Conservation (phyloP, 2,329 filamentous ascomycete species). For the Chrysosporium keratinophilum region DNA sequence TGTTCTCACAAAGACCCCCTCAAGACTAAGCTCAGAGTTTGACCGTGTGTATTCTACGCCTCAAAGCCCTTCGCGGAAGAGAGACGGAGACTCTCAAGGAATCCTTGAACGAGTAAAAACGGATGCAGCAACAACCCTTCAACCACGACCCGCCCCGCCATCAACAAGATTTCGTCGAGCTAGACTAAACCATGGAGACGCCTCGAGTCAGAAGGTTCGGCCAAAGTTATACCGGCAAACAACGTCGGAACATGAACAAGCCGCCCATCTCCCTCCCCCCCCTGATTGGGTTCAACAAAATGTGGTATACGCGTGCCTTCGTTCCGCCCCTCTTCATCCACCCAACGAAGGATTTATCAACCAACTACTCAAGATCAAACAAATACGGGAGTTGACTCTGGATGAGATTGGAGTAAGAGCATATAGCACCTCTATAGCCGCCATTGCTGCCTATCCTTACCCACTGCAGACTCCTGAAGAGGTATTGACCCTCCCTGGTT, state of each 20-base stretch:
- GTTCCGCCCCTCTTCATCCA: conserved; percentile 57
- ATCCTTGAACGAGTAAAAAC: conserved; percentile 48
- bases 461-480: conserved; percentile 38
- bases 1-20: conserved; percentile 7
- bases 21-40: conserved; percentile 7
- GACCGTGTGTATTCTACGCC: conserved; percentile 3
- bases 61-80: conserved; percentile 12
- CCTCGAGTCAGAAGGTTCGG: conserved; percentile 20
- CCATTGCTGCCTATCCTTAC: conserved; percentile 69
- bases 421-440: conserved; percentile 77
- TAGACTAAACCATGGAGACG: conserved; percentile 14
- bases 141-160: conserved; percentile 7
- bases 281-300: conserved; percentile 59
- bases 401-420: conserved; percentile 74
- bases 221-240: conserved; percentile 54
- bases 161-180: conserved; percentile 4
- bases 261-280: conserved; percentile 48
- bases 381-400: conserved; percentile 56
- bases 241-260: conserved; percentile 65
- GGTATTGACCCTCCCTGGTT: conserved; percentile 57
- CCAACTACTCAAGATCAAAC: conserved; percentile 63
- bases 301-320: conserved; percentile 67
- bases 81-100: conserved; percentile 6
- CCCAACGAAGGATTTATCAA: conserved; percentile 68
- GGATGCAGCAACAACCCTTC: conserved; percentile 29